phyloP scores from a whole-genome alignment of 1,284 basidiomycete species.

The Porodaedalea pini region DNA sequence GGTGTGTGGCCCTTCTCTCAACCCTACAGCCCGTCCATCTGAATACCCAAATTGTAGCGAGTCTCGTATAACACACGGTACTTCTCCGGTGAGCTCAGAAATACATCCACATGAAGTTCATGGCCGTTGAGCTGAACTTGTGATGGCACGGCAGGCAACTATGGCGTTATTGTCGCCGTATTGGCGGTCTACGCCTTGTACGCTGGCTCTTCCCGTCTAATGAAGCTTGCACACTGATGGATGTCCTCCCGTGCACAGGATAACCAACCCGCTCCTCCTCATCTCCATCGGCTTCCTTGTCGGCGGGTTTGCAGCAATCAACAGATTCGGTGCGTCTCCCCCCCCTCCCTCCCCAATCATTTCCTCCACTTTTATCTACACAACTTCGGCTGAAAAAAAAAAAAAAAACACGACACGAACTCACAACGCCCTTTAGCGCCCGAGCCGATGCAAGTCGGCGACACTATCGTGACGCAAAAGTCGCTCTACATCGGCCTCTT shows the following conservation, averaged over 20 bases:
- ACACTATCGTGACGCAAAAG: slow-evolving; percentile 78
- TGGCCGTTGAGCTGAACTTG: background rate
- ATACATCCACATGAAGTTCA: background rate
- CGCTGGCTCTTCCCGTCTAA: slow-evolving; percentile 31
- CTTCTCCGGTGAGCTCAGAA: slow-evolving; percentile 66
- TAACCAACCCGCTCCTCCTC: slow-evolving; percentile 81
- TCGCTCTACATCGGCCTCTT: slow-evolving; percentile 77
- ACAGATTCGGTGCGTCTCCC: slow-evolving; percentile 75
- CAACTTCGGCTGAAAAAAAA: slow-evolving; percentile 6
- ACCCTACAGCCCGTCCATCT: background rate
- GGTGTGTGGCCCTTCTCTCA: slow-evolving; percentile 40
- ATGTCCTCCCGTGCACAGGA: slow-evolving; percentile 28
- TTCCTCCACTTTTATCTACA: slow-evolving; percentile 1
- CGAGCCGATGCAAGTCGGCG: slow-evolving; percentile 78
- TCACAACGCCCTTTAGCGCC: slow-evolving; percentile 56
- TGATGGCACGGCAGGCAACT: slow-evolving; percentile 62
- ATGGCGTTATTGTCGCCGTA: slow-evolving; percentile 76
- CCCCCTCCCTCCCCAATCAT: slow-evolving; percentile 8
- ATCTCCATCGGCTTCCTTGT: slow-evolving; percentile 86
- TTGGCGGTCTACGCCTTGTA: slow-evolving; percentile 90
- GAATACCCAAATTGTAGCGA: slow-evolving; percentile 47
- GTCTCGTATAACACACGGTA: slow-evolving; percentile 95
- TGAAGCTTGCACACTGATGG: background rate
- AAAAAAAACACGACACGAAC: no score
- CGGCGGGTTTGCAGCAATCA: slow-evolving; percentile 88